These are phyloP conservation scores for Nidularia sp. DNA, from an alignment of 768 basidiomycete genomes.

Conservation along the genomic window DNA sequence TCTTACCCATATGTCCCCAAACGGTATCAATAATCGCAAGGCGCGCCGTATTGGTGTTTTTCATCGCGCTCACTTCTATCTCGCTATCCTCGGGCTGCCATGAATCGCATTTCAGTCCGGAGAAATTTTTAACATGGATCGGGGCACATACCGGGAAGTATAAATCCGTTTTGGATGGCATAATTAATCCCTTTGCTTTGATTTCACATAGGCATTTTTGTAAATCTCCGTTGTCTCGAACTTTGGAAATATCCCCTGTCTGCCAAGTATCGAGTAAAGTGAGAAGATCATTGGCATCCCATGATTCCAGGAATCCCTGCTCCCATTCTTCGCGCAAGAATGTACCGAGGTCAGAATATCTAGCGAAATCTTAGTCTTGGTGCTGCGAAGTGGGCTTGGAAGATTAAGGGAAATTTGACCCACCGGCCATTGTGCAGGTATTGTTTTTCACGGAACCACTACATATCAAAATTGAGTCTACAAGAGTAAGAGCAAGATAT, in stretches of 20 bases:
- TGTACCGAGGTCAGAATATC: slow-evolving; percentile 42
- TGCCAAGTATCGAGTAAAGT: slow-evolving; percentile 48
- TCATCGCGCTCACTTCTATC: slow-evolving; percentile 37
- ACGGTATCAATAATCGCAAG: slow-evolving; percentile 51
- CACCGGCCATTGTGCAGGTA: slow-evolving; percentile 39
- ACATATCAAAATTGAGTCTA: background rate
- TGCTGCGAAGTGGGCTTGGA: background rate
- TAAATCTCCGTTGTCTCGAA: slow-evolving; percentile 39
- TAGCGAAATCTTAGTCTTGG: slow-evolving; percentile 7
- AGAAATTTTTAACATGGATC: background rate
- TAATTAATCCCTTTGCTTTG: slow-evolving; percentile 49
- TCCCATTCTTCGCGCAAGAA: slow-evolving; percentile 56
- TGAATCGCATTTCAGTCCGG: background rate
- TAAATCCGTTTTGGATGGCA: slow-evolving; percentile 57
- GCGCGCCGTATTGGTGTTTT: slow-evolving; percentile 26
- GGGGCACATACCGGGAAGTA: slow-evolving; percentile 43
- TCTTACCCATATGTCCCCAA: slow-evolving; percentile 55
- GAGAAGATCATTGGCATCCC: slow-evolving; percentile 57
- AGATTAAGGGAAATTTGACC: slow-evolving; percentile 5
- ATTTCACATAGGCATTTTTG: slow-evolving; percentile 33
- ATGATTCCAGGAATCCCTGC: slow-evolving; percentile 29
- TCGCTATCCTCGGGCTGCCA: slow-evolving; percentile 50
- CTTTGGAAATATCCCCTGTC: slow-evolving; percentile 39
- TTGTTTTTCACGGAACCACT: slow-evolving; percentile 54
- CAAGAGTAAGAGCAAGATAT: background rate